phyloP scores from a whole-genome alignment of 1,284 basidiomycete genomes.

The Ganoderma lingzhi region DNA sequence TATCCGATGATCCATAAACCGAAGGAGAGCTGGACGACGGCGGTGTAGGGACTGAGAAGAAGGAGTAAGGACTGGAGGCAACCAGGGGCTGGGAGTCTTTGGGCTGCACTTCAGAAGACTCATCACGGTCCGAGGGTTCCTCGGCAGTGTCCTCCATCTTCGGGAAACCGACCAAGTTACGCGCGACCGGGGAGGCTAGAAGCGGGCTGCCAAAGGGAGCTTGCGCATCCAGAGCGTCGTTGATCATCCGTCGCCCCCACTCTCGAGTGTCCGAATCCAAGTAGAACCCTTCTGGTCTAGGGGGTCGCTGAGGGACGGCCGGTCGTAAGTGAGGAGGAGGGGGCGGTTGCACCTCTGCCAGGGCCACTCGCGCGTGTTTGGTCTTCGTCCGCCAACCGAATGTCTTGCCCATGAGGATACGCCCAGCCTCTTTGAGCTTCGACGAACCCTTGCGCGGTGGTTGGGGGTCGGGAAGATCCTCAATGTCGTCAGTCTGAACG shows the following conservation, averaged over 20 bases:
- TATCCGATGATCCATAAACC: neutral
- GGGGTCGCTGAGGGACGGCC: neutral
- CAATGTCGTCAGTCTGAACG: neutral
- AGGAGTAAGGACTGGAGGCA: neutral
- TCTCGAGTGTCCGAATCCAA: neutral
- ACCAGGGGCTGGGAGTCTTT: neutral
- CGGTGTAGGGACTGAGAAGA: neutral
- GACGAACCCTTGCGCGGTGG: constrained; percentile 14
- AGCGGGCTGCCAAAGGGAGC: neutral
- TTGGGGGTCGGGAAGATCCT: neutral
- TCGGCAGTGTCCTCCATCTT: neutral
- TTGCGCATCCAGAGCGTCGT: neutral
- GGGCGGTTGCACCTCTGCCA: neutral
- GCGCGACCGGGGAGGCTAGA: neutral
- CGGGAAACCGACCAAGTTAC: neutral
- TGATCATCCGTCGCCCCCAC: neutral
- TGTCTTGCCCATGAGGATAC: neutral
- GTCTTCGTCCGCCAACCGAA: neutral
- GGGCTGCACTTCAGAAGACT: neutral
- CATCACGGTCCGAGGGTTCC: neutral
- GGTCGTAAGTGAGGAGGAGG: neutral
- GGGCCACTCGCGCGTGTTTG: neutral
- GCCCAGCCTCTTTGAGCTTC: constrained; percentile 2
- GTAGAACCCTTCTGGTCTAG: neutral
- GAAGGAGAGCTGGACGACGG: neutral